Conservation (phyloP, 768 basidiomycete species). For the Cubamyces lactineus region DNA sequence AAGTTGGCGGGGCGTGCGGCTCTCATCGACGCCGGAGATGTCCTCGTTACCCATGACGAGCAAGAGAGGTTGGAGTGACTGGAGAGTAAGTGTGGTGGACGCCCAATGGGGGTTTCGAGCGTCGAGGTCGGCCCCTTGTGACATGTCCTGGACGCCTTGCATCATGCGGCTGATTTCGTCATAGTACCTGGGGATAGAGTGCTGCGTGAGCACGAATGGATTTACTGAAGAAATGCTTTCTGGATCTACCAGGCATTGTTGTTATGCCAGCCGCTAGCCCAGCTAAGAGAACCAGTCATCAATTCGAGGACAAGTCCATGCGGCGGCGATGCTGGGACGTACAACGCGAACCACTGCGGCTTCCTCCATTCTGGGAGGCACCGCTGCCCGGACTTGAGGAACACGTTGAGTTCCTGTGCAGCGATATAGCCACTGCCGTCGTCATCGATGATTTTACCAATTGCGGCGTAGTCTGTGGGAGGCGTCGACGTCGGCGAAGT, state of each 20-base stretch:
- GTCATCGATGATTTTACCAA: conserved; percentile 15
- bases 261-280: conserved; percentile 20
- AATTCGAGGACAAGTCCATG: neutral
- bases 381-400: conserved; percentile 2
- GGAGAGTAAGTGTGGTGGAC: neutral
- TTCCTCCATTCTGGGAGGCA: conserved; percentile 5
- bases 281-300: neutral
- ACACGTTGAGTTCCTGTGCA: conserved; percentile 16
- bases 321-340: neutral
- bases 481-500: too few species aligned
- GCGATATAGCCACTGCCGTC: conserved; percentile 21
- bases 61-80: conserved; percentile 2
- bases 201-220: neutral
- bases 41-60: conserved; percentile 8
- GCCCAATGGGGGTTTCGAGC: neutral
- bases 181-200: conserved; percentile 6
- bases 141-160: neutral
- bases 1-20: neutral
- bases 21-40: neutral
- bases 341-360: conserved; percentile 21
- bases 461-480: conserved; percentile 15
- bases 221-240: too few species aligned
- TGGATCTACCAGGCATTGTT: conserved; percentile 12
- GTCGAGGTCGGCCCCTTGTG: too few species aligned
- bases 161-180: neutral